These are phyloP conservation scores for Suhomyces sp. DNA, from an alignment of 805 yeast species.

Conservation along the genomic window DNA sequence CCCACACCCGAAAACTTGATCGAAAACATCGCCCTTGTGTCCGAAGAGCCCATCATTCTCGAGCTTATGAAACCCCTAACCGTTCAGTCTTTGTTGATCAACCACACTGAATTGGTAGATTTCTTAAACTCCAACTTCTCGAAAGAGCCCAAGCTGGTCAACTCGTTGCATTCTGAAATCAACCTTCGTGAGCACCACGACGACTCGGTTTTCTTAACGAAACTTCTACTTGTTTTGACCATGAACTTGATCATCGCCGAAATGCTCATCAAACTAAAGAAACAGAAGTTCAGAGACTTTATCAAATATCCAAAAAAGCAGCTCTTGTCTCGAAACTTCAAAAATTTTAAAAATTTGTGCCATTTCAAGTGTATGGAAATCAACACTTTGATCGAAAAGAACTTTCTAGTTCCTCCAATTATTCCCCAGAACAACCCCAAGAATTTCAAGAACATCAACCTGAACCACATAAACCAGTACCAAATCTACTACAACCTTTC, in stretches of 20 bases:
- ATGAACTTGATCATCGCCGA: conserved; percentile 27
- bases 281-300: conserved; percentile 21
- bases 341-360: conserved; percentile 23
- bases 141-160: not conserved
- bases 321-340: conserved; percentile 16
- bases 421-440: conserved; percentile 10
- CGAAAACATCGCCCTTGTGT: conserved; percentile 22
- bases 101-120: conserved; percentile 21
- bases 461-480: conserved; percentile 18
- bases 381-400: conserved; percentile 20
- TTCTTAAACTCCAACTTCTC: conserved; percentile 19
- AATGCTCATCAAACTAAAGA: conserved; percentile 27
- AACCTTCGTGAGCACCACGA: conserved; percentile 20
- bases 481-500: conserved; percentile 32
- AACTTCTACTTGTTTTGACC: conserved; percentile 24
- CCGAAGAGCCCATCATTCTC: conserved; percentile 25
- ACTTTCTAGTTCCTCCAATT: conserved; percentile 18
- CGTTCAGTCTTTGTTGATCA: conserved; percentile 23
- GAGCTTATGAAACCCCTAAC: conserved; percentile 28
- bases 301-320: conserved; percentile 16
- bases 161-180: conserved; percentile 9
- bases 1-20: conserved; percentile 22
- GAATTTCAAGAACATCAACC: conserved; percentile 6
- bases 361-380: conserved; percentile 30
- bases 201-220: conserved; percentile 28